Evolutionary conservation across 2,329 filamentous ascomycete species (phyloP).

Genomic region (Fusarium nelsonii): DNA sequence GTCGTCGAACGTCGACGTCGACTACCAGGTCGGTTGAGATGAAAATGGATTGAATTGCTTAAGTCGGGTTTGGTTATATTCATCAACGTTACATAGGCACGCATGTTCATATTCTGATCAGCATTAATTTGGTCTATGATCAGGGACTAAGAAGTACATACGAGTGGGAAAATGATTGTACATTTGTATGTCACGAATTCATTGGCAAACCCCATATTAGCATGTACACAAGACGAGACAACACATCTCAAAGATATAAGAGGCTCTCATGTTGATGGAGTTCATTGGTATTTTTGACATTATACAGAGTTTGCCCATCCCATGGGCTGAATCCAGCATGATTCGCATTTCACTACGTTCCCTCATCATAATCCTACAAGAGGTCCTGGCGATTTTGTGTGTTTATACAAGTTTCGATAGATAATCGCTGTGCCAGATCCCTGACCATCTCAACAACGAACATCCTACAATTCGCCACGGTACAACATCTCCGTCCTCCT

Average conservation of each 20-base stretch:
- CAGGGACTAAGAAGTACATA: background rate
- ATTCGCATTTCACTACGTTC: slow-evolving; percentile 31
- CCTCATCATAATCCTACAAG: slow-evolving; percentile 46
- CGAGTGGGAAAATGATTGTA: background rate
- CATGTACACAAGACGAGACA: background rate
- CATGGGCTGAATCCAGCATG: slow-evolving; percentile 22
- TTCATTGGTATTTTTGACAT: slow-evolving; percentile 45
- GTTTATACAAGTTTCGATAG: slow-evolving; percentile 41
- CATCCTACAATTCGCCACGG: slow-evolving; percentile 61
- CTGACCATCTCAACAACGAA: background rate
- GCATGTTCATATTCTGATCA: background rate
- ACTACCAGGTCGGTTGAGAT: slow-evolving; percentile 34
- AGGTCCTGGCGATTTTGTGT: slow-evolving; percentile 34
- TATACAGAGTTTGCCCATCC: slow-evolving; percentile 39
- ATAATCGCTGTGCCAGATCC: slow-evolving; percentile 4
- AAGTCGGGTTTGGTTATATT: background rate
- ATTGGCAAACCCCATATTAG: background rate
- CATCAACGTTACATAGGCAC: background rate
- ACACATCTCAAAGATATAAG: slow-evolving; percentile 29
- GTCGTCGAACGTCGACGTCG: slow-evolving; percentile 44
- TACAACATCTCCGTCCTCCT: slow-evolving; percentile 67
- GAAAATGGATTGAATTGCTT: slow-evolving; percentile 17
- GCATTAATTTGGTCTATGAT: background rate
- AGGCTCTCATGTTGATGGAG: slow-evolving; percentile 35
- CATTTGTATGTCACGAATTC: slow-evolving; percentile 6